Base-by-base conservation (phyloP, 2,329 filamentous ascomycete species). In the Fusarium nodosum region DNA sequence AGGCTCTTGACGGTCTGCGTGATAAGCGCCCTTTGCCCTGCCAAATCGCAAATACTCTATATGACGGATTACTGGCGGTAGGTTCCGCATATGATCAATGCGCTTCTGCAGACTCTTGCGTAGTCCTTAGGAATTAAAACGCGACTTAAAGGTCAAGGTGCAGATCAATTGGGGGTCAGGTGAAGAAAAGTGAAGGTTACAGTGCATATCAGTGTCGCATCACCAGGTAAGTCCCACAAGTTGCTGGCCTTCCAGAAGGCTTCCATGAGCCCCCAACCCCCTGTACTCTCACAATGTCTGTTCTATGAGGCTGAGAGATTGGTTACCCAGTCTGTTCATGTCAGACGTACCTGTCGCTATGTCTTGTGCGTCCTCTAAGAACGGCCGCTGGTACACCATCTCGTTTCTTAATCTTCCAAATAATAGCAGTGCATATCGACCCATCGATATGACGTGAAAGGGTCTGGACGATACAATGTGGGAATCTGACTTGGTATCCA, bases 311-410 rank as follows among this genome's bases (percentile, higher is more conserved):
- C 13, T 16, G 20, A 24, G 20, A 58, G 33, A 50, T 57, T 59
- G 61, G 52, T 13, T 42, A 36, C 22, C 57, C 22, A 42, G 18
- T 47, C 20, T 16, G 36, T 42, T 31, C 24, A 26, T 24, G 57
- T 56, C 57, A 47, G 60, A 46, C 48, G 58, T 56, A n/a, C 50
- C 36, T 64, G 60, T 50, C 26, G 36, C 18, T 16, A 11, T 63
- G 18, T 47, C 39, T 18, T 26, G 24, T 34, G 31, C 24, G 33
- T 55, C 60, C 60, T 59, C 34, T 64, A 53, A 46, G 60, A 52
- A 47, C 8, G 12, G 13, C 47, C 12, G 39, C 54, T 26, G 39
- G n/a, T 55, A 16, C 61, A 59, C 61, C 52, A 59, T 38, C 33
- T 28, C 38, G 22, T 15, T 22, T 11, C 20, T 8, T 13, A 12